Conservation (phyloP, 129 eudicot genomes). For the Artemisia argyi region DNA sequence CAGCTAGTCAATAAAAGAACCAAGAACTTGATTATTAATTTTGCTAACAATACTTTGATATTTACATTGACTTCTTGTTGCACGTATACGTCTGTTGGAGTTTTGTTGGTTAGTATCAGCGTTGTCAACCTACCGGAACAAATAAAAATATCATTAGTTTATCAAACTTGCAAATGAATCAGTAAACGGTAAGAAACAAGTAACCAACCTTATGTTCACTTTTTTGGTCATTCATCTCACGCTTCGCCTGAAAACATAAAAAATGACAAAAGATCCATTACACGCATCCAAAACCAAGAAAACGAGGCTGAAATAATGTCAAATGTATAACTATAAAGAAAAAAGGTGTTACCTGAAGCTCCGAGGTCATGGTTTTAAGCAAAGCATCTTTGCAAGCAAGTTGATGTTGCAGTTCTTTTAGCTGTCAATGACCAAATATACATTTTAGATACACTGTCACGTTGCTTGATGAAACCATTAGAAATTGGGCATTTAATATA, state of each 20-base stretch:
- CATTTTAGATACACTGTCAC: slow-evolving; percentile 1
- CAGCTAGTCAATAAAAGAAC: not conserved
- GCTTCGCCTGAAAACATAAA: not conserved
- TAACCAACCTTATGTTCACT: too few relatives aligned
- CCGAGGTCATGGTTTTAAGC: slow-evolving; percentile 51
- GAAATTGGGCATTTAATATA: not conserved
- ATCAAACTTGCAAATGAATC: not conserved
- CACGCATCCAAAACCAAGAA: too few relatives aligned
- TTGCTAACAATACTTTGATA: not conserved
- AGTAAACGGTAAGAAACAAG: too few relatives aligned
- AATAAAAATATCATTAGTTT: slow-evolving; percentile 1
- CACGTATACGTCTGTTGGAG: slow-evolving; percentile 35
- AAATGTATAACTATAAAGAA: not conserved
- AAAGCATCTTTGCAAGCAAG: slow-evolving; percentile 67
- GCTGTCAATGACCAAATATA: slow-evolving; percentile 38
- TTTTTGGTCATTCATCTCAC: too few relatives aligned
- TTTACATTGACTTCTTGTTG: slow-evolving; percentile 65
- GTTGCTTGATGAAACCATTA: not conserved
- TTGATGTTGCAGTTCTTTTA: slow-evolving; percentile 68
- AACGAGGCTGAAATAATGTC: too few relatives aligned
- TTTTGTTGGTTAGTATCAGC: slow-evolving; percentile 21
- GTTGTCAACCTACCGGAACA: slow-evolving; percentile 33
- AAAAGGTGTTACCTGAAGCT: slow-evolving; percentile 44
- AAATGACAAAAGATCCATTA: not conserved
- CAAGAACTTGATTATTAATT: not conserved